Percentiles rank a stretch among this genome's conserved stretches.
phyloP scores from a whole-genome alignment of 805 yeast genomes.

The Debaryomyces hansenii region DNA sequence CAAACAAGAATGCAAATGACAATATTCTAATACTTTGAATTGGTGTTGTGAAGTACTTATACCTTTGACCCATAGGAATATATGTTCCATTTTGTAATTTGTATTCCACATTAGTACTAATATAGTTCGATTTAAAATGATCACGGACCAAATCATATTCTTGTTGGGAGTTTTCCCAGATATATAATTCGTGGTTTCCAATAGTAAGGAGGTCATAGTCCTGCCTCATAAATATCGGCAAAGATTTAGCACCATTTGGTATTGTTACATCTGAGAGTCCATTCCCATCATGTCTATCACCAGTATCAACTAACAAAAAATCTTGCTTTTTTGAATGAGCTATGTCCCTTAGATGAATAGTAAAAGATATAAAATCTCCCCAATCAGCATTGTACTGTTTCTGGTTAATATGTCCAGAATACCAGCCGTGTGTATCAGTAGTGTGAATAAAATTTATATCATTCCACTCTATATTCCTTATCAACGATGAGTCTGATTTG shows the following conservation, averaged over 20 bases:
- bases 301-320: conserved; percentile 76
- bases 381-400: conserved; percentile 78
- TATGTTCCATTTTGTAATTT: conserved; percentile 40
- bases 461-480: conserved; percentile 63
- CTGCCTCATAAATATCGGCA: conserved; percentile 59
- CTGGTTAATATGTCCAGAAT: conserved; percentile 84
- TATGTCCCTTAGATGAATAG: conserved; percentile 44
- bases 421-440: conserved; percentile 98
- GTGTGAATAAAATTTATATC: conserved; percentile 86
- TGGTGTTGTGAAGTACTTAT: conserved; percentile 63
- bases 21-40: conserved; percentile 52
- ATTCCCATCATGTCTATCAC: conserved; percentile 94
- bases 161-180: conserved; percentile 57
- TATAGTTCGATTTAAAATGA: conserved; percentile 61
- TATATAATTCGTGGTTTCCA: conserved; percentile 91
- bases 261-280: conserved; percentile 79
- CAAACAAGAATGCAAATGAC: conserved; percentile 77
- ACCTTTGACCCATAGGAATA: conserved; percentile 69
- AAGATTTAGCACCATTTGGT: conserved; percentile 68
- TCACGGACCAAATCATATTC: conserved; percentile 65
- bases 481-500: neutral
- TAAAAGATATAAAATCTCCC: conserved; percentile 86
- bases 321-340: conserved; percentile 57
- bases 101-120: conserved; percentile 72
- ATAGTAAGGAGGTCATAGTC: conserved; percentile 79